Base-by-base conservation (phyloP, 768 basidiomycete genomes). In the Suillus paluster region DNA sequence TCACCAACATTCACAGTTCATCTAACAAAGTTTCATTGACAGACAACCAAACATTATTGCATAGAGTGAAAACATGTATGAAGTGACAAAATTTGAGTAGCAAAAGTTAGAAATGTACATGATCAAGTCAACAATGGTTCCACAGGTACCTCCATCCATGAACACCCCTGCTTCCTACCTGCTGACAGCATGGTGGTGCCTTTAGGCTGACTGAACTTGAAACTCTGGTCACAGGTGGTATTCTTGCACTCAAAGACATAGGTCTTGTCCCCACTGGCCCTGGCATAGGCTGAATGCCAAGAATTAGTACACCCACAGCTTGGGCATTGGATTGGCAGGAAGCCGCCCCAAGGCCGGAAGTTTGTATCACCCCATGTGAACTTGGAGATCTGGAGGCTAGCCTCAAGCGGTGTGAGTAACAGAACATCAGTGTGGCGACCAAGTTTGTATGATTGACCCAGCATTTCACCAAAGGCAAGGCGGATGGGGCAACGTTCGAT, bases 251-350 rank as follows among this genome's bases (percentile, higher is more conserved):
- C 30, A 30, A 30, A 30, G 6, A 30, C 6, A 6, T 30, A 30
- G 6, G 4, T 30, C 30, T 30, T 30, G 30, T 30, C 30, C 30
- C 6, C 6, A 6, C 30, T 30, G 4, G 4, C 30, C 3, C 6
- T 3, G 30, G 6, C 30, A 30, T 3, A 30, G 30, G 30, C 30
- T 3, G 30, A 30, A 3, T 6, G 30, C 30, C 30, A 30, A 3
- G 30, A 30, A 30, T 30, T 30, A 30, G 30, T 19, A 33, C 58
- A 59, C 10, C 38, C n/a, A 27, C 44, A n/a, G n/a, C n/a, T n/a
- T n/a, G n/a, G 42, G 21, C 58, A 59, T 25, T 59, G 58, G 8
- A 59, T 17, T 3, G 58, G 58, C 2, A 49, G 33, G 33, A 17
- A 12, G 12, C 25, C 7, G n/a, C 58, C 46, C 58, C 46, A 49